A percentile compares a stretch with the other conserved stretches of the same genome.
Conservation (phyloP, 75 land plant genomes). For the Pinus albicaulis region DNA sequence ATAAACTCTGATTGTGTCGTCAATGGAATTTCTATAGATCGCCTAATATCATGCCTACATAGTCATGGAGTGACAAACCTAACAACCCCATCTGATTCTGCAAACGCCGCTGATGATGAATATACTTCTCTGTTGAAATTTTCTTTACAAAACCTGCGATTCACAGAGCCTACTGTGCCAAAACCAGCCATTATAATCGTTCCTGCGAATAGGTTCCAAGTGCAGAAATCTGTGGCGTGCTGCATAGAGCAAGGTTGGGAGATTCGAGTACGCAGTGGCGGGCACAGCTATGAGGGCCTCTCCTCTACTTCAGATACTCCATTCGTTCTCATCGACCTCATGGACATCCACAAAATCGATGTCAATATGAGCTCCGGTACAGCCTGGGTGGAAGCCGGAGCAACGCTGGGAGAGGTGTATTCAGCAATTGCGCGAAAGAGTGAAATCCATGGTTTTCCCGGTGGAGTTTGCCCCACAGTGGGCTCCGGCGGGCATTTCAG, state of each 20-base stretch:
- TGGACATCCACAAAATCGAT: slow-evolving; percentile 3
- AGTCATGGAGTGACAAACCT: not conserved
- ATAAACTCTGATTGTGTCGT: too few species aligned
- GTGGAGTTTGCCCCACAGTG: slow-evolving; percentile 41
- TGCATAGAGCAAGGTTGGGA: not conserved
- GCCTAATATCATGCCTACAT: not conserved
- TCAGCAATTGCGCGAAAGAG: slow-evolving; percentile 25
- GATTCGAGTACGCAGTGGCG: slow-evolving; percentile 31
- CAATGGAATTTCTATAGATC: too few species aligned
- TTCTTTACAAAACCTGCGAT: slow-evolving; percentile 35
- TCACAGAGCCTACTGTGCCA: slow-evolving; percentile 13
- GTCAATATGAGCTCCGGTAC: slow-evolving; percentile 11
- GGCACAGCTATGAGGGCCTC: slow-evolving; percentile 40
- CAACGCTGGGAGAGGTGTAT: slow-evolving; percentile 41
- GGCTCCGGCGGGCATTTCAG: slow-evolving; percentile 46
- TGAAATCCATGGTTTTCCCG: slow-evolving; percentile 25
- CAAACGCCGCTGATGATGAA: not conserved
- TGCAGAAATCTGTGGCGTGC: slow-evolving; percentile 12
- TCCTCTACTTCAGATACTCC: slow-evolving; percentile 21
- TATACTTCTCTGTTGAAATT: slow-evolving; percentile 10
- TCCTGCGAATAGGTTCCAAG: not conserved
- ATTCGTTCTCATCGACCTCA: slow-evolving; percentile 31
- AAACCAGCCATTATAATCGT: slow-evolving; percentile 19
- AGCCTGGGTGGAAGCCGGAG: slow-evolving; percentile 42
- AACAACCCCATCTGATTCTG: not conserved